Base-by-base conservation (phyloP, 108 stramenopile species). In the Cyclotella kingstonii region DNA sequence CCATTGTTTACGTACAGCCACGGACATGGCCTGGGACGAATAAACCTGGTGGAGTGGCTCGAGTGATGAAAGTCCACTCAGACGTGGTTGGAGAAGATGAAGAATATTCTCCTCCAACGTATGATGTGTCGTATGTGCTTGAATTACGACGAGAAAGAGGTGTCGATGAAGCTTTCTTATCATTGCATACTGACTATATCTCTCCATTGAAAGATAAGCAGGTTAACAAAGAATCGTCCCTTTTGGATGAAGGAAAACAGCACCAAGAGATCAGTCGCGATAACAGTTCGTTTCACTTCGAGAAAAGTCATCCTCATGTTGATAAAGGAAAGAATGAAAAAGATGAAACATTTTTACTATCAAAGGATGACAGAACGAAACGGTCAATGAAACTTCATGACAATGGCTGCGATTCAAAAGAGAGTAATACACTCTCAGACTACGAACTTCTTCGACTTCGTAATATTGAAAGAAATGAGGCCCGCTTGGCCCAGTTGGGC, bases 11-110 rank as follows among this genome's bases (percentile, higher is more conserved):
- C 9, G 86, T 93, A 5, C 43, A 69, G 53, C 27, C 81, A 8
- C 46, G 92, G 14, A 89, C 85, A 11, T 93, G 92, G 92, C 76
- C 86, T 8, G 88, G 88, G 18, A 69, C 85, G 33, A 94, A 94
- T 68, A 84, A 85, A 54, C 82, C 59, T 2, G 89, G 92, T 22
- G 77, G 66, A 5, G 60, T 67, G 6, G 77, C 68, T 15, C 30
- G 64, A 21, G 44, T 68, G 25, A 44, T 23, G 23, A 38, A 39
- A 12, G 58, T 51, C 17, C 44, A 73, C 49, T 11, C 31, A 1
- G 27, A 42, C n/a, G 42, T 33, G n/a, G 40, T 27, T 0, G 22
- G 40, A 11, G 38, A 57, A 1, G 18, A 23, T 11, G 21, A 57
- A 11, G 41, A 17, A 30, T 3, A 30, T 14, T 28, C 45, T 46